Percentiles rank a stretch among this genome's conserved stretches.
phyloP scores from a whole-genome alignment of 192 early-diverging fungal genomes.

The Polychytrium aggregatum region DNA sequence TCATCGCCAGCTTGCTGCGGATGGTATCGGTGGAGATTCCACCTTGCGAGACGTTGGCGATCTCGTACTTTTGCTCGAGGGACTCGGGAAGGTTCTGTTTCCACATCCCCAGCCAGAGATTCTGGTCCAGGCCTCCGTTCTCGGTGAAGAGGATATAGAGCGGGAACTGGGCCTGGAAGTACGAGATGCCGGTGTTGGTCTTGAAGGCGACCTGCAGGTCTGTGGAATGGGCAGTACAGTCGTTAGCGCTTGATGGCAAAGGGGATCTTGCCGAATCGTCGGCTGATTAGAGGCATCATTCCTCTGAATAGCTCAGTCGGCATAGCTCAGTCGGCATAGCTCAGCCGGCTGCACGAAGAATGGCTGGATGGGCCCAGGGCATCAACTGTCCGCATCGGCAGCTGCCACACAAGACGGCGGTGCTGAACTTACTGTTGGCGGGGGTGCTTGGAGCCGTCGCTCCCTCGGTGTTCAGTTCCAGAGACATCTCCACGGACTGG shows the following conservation, averaged over 20 bases:
- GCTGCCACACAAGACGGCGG: too few relatives aligned
- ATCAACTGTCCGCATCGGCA: too few relatives aligned
- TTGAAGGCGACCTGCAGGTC: constrained; percentile 63
- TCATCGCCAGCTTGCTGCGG: constrained; percentile 10
- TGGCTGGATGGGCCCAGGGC: too few relatives aligned
- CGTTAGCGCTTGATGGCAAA: too few relatives aligned
- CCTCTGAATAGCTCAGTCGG: not conserved
- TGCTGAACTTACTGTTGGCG: constrained; percentile 30
- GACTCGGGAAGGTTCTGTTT: constrained; percentile 2
- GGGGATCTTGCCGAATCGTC: too few relatives aligned
- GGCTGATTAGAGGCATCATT: constrained; percentile 12
- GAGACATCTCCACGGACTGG: constrained; percentile 23
- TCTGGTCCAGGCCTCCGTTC: not conserved
- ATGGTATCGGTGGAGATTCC: not conserved
- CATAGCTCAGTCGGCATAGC: too few relatives aligned
- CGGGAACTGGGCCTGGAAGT: constrained; percentile 57
- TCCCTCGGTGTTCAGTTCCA: constrained; percentile 43
- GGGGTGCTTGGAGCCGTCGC: constrained; percentile 32
- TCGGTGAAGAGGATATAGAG: constrained; percentile 33
- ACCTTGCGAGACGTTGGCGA: too few relatives aligned
- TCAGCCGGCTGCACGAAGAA: too few relatives aligned
- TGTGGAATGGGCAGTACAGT: not conserved
- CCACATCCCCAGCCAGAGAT: constrained; percentile 11
- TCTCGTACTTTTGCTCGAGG: not conserved
- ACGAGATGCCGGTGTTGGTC: constrained; percentile 50